Evolutionary conservation across 257 asterid species (phyloP), one percentile per base, ranked within the genome.

Genomic region (Anisodus tanguticus): DNA sequence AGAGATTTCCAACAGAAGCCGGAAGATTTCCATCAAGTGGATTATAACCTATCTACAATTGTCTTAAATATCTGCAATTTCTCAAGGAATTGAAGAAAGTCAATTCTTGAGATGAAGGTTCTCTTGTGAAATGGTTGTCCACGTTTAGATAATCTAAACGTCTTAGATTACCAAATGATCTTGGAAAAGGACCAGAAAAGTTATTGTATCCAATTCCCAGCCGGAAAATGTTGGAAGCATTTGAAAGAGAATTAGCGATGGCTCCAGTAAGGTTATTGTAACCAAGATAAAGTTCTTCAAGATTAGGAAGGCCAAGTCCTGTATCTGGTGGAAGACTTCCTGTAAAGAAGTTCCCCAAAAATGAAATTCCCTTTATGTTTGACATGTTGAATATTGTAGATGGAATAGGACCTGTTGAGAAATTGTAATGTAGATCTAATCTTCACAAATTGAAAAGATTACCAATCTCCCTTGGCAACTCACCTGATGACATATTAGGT

Each of bases 1-100:
- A 90, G 13, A 88, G 55, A 39, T 89, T 91, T 9, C 90, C 90
- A 66, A 89, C 1, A 8, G 93, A 85, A 41, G 54, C 47, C 0
- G 87, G 89, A 22, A 90, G 86, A 45, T 17, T 31, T 1, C 84
- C 88, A 66, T 59, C 39, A 0, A 88, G 58, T 3, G 72, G 80
- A 84, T 88, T 90, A 19, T 4, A 4, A 79, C 5, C 2, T 43
- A 88, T 2, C 8, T 2, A 6, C 4, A 88, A n/a, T 2, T 5
- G 26, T 5, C 64, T 79, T 26, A 86, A 45, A 12, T 13, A 8
- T 15, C 51, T 84, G 37, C 88, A 83, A 15, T 70, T 72, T 51
- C 84, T 45, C 79, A 88, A 41, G 41, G 87, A 74, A 51, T 79
- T 37, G 1, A 87, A 12, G 51, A 87, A 26, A 31, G 22, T 82